Evolutionary conservation across 2,329 filamentous ascomycete genomes (phyloP), one percentile per base, ranked within the genome.

Genomic region (Periconia digitata): DNA sequence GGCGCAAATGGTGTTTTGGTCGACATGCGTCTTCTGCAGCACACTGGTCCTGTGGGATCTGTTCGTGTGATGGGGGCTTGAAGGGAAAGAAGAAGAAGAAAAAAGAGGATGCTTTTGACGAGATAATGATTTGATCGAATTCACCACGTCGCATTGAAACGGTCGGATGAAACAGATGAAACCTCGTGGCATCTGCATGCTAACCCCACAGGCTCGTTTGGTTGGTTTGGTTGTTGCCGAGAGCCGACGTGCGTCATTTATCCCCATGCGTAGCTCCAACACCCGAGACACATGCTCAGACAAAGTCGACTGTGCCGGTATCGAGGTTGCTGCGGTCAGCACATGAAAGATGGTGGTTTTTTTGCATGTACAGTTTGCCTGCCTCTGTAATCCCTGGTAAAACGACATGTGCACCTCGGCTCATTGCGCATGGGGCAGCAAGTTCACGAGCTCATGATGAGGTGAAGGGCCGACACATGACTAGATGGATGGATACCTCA

Each of bases 41-140:
- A 73, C 73, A 37, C 65, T 79, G 41, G 69, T 79, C 1, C 58
- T 77, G 20, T 79, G 76, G 76, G 76, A 79, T 60, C 48, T 78
- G 53, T 69, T 79, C 46, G 72, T 79, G 56, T 79, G 55, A 66
- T 32, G 12, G 38, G 20, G 2, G 12, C 13, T 3, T 16, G 6
- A 3, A 21, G 3, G 21, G 23, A 42, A 45, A 57, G 46, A 51
- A 47, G 41, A 38, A 51, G 44, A 47, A 37, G 23, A 39, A 45
- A 50, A 43, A 55, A 49, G 51, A 53, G 49, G 51, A 50, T 32
- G 42, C n/a, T n/a, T n/a, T n/a, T 27, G 39, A 41, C 29, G 43
- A 47, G 29, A 45, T 21, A 21, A 18, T 46, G 37, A 40, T 18
- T 43, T 32, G 29, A 8, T 22, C 49, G 55, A 50, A 45, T 54